Evolutionary conservation across 2,329 filamentous ascomycete species (phyloP), one percentile per base, ranked within the genome.

Genomic region (Ceratocystis harringtonii): DNA sequence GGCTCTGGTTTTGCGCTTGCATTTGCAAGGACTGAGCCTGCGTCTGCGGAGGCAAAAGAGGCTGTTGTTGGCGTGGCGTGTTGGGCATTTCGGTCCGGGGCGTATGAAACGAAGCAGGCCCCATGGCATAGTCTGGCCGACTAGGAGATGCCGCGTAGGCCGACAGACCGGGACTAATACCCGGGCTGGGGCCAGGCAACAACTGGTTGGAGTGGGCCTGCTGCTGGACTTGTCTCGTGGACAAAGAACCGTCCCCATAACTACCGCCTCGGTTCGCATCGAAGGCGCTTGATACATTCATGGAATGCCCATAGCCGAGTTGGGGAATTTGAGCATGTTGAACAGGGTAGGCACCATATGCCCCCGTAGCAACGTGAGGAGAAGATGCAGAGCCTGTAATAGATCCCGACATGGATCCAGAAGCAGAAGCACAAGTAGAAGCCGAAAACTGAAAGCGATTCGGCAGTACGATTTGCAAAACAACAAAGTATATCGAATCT

Each of bases 401-500:
- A n/a, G 45, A 50, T n/a, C 45, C 48, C 19, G 48, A 52, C 48
- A 52, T 25, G 10, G 45, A 48, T 17, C 10, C 32, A 45, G 79
- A 76, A 17, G 77, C 76, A 12, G 79, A 78, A 3, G 78, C 77
- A 2, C 78, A 76, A 2, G 76, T 76, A 63, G 79, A 79, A 32
- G 77, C 73, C 28, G 63, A 60, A 57, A 75, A 72, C 45, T 76
- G 75, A 3, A 58, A 58, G 8, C 52, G 28, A 1, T 74, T 67
- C 1, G 72, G 71, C 0, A 76, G 68, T 30, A 69, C 74, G 66
- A 84, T 71, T 50, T 79, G 69, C 65, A 85, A 69, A 6, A 84
- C 80, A 52, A 86, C 78, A 69, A 85, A 85, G 71, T 83, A 86
- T 66, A 84, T 82, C 48, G 82, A 83, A 3, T 82, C 81, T 68